Evolutionary conservation across 2,329 filamentous ascomycete genomes (phyloP).

Genomic region (Kalmusia sp.): DNA sequence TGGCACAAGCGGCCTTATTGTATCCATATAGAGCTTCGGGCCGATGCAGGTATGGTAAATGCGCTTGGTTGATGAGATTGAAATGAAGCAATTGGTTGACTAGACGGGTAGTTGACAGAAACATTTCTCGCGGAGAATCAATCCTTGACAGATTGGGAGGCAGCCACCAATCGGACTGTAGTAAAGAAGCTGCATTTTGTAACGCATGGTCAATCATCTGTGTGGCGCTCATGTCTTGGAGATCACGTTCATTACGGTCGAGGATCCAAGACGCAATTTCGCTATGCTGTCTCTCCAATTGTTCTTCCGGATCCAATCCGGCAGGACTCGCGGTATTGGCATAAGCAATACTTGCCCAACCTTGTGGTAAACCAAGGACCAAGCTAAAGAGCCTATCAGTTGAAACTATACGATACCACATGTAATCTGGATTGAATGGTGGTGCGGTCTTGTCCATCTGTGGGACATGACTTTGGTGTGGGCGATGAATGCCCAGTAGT

Average conservation of each 20-base stretch:
- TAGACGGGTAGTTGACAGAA: conserved; percentile 1
- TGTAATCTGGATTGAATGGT: conserved; percentile 2
- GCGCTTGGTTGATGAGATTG: conserved; percentile 11
- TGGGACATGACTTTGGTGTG: not conserved
- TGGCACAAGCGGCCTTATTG: conserved; percentile 5
- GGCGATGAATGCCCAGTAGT: conserved; percentile 5
- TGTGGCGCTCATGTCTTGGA: not conserved
- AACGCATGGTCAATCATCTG: not conserved
- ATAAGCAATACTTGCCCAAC: not conserved
- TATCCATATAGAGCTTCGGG: not conserved
- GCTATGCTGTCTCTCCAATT: conserved; percentile 4
- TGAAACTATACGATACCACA: conserved; percentile 6
- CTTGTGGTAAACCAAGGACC: conserved; percentile 8
- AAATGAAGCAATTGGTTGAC: conserved; percentile 6
- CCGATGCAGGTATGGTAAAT: conserved; percentile 3
- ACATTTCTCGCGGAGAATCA: not conserved
- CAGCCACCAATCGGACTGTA: conserved; percentile 5
- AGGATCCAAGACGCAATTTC: conserved; percentile 8
- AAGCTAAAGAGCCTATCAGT: conserved; percentile 5
- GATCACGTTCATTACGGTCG: conserved; percentile 3
- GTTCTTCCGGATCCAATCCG: not conserved
- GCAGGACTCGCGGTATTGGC: not conserved
- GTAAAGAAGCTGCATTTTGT: not conserved
- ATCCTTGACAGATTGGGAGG: not conserved
- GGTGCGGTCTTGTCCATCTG: conserved; percentile 1